Percentiles rank a stretch among this genome's conserved stretches.
Conservation (phyloP, 768 basidiomycete species). For the Lyophyllum shimeji region DNA sequence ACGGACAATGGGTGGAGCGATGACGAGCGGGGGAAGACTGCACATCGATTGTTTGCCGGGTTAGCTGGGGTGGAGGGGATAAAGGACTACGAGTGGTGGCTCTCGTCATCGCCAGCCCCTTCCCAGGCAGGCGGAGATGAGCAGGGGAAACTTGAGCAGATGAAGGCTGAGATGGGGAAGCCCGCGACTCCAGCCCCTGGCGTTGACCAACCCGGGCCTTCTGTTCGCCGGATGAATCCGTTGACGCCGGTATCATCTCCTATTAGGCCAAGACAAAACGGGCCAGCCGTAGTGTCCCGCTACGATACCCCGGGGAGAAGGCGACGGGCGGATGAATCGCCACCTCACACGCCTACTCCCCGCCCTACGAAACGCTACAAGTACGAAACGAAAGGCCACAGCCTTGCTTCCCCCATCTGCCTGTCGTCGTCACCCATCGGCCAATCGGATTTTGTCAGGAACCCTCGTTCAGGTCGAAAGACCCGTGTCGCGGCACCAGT, state of each 20-base stretch:
- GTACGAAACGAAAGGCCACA: conserved; percentile 8
- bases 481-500: background rate
- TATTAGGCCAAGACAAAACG: background rate
- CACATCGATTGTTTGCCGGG: conserved; percentile 53
- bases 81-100: conserved; percentile 32
- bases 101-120: conserved; percentile 8
- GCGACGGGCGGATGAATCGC: background rate
- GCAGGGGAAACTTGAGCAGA: background rate
- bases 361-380: conserved; percentile 6
- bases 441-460: background rate
- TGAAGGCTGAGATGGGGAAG: background rate
- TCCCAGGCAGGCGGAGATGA: conserved; percentile 5
- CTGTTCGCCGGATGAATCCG: conserved; percentile 12
- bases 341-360: conserved; percentile 5
- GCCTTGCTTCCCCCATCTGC: conserved; percentile 24
- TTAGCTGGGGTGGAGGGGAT: conserved; percentile 34
- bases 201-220: conserved; percentile 2
- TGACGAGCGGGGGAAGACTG: conserved; percentile 55
- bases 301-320: background rate
- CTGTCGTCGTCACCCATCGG: conserved; percentile 20
- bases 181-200: background rate
- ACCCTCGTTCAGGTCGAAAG: background rate
- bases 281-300: conserved; percentile 1
- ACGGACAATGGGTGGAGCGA: conserved; percentile 37
- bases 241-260: conserved; percentile 24